These are phyloP conservation scores for Gracilaria caudata DNA, from an alignment of 23 red algal species.

Conservation along the genomic window DNA sequence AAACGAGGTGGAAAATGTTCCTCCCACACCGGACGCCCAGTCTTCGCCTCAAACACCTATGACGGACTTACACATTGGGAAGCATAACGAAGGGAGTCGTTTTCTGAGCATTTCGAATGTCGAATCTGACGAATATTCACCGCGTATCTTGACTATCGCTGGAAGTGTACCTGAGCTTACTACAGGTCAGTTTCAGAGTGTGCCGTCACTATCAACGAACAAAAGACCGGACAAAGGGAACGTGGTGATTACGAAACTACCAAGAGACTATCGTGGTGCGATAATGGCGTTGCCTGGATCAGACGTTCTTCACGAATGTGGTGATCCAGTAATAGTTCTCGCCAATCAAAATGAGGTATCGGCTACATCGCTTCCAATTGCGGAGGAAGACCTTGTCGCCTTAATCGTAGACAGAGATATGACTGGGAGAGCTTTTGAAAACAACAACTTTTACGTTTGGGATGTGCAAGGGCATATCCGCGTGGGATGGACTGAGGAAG, in stretches of 20 bases:
- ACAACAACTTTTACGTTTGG: slow-evolving; percentile 59
- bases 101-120: slow-evolving; percentile 55
- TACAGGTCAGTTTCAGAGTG: slow-evolving; percentile 18
- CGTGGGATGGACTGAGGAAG: slow-evolving; percentile 49
- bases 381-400: slow-evolving; percentile 36
- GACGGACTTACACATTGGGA: slow-evolving; percentile 14
- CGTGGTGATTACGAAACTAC: slow-evolving; percentile 40
- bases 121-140: slow-evolving; percentile 42
- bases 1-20: too few relatives aligned
- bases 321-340: slow-evolving; percentile 48
- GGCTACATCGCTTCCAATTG: slow-evolving; percentile 7
- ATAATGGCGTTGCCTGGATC: slow-evolving; percentile 44
- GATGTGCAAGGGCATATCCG: slow-evolving; percentile 47
- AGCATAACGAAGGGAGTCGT: slow-evolving; percentile 58
- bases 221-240: slow-evolving; percentile 38
- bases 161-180: slow-evolving; percentile 50
- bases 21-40: background rate
- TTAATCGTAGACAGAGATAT: slow-evolving; percentile 55
- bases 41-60: background rate
- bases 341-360: slow-evolving; percentile 21
- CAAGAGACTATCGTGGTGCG: slow-evolving; percentile 33
- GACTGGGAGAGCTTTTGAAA: slow-evolving; percentile 4
- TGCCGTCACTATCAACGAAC: slow-evolving; percentile 30
- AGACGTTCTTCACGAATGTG: slow-evolving; percentile 14
- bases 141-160: slow-evolving; percentile 50